phyloP scores from a whole-genome alignment of 371 early-diverging fungal genomes.

The Mortierella sp. region DNA sequence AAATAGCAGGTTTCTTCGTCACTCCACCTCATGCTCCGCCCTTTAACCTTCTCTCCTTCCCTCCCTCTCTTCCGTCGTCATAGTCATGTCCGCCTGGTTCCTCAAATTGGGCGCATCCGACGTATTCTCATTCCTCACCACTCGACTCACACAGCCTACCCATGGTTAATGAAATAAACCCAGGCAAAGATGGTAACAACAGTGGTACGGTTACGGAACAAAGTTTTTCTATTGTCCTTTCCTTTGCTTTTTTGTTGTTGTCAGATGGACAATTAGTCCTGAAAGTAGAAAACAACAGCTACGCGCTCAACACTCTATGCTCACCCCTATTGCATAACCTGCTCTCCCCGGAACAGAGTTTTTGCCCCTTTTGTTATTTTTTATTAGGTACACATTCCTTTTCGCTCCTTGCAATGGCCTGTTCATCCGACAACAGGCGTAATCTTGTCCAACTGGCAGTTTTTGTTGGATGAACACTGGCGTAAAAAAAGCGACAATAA shows the following conservation, averaged over 20 bases:
- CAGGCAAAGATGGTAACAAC: not conserved
- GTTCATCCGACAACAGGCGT: not conserved
- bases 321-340: not conserved
- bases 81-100: not conserved
- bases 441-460: not conserved
- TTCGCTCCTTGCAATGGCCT: not conserved
- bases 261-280: conserved; percentile 4
- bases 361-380: not conserved
- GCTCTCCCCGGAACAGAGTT: conserved; percentile 1
- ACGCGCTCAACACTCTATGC: not conserved
- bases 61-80: not conserved
- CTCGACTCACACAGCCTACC: not conserved
- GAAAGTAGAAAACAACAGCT: not conserved
- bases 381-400: not conserved
- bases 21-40: not conserved
- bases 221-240: not conserved
- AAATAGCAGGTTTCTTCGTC: not conserved
- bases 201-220: not conserved
- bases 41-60: not conserved
- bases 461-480: too few species aligned
- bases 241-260: not conserved
- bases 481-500: not conserved
- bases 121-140: not conserved
- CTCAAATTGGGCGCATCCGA: conserved; percentile 5
- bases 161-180: not conserved